Evolutionary conservation across 345 rosid species (phyloP), one percentile per base, ranked within the genome.

Genomic region (Firmiana major): DNA sequence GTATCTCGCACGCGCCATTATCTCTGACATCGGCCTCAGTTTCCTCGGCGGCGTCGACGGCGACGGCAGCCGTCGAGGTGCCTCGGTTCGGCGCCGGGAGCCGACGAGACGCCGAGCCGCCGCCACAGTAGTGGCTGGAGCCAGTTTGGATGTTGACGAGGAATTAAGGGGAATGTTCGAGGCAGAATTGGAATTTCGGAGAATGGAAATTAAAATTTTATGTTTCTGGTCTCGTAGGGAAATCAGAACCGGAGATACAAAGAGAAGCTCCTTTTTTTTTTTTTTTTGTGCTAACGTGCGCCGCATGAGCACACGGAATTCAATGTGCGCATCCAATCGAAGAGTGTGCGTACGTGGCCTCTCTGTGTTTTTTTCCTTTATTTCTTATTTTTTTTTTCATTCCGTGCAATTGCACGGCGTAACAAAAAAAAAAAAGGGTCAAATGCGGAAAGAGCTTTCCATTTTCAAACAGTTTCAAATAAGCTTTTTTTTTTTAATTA

Each of bases 21-120:
- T 79, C 43, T 90, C 98, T 16, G 69, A 78, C 78, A 94, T 83
- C 51, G 80, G 76, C 85, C 73, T 90, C 77, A 83, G 57, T 87
- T 87, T 93, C 85, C 79, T 86, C 60, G 82, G 88, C 12, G 84
- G 91, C 54, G 90, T 84, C 11, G 88, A 86, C 11, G 82, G 83
- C 0, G 85, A 85, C 8, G 88, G 87, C 6, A 82, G 85, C 38
- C 83, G 81, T 17, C 77, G 68, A 43, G 84, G 82, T 2, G 89
- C 90, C 71, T 85, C 83, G 28, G 92, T 85, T 73, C 91, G 87
- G 54, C 88, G 83, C 28, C 86, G 77, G 0, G 83, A 82, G 79
- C 83, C 79, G 66, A 86, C 67, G 43, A 84, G 60, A 38, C 84
- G 76, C 80, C 85, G 80, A 51, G 89, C 79, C 73, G 85, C 81